Evolutionary conservation across 441 rosid species (phyloP), one percentile per base, ranked within the genome.

Genomic region (Daphne laureola): DNA sequence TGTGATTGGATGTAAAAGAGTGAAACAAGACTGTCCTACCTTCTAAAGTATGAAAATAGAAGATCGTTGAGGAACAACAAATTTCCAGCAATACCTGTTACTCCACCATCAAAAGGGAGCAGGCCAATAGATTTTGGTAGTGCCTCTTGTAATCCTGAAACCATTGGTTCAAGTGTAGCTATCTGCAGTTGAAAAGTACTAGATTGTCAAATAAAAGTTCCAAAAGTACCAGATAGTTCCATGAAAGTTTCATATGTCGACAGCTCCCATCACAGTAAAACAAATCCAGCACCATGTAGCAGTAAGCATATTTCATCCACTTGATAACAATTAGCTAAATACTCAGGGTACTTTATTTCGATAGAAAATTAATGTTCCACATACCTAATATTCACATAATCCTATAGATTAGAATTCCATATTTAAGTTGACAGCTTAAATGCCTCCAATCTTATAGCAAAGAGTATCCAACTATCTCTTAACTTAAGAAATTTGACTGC

Each of bases 61-160:
- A 14, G 41, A 21, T 42, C 11, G 40, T 26, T 42, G 49, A 17
- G 13, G 27, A 26, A 54, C 49, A 42, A 48, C 25, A 18, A 14
- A 18, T 27, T 5, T 5, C 48, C 31, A 52, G 42, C 17, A 54
- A 3, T 70, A 94, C 99, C 99, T 77, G 96, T 61, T 40, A 94
- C 88, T 51, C 99, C 96, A 57, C 90, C 93, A 78, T 94, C 98
- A 49, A 87, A 94, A 67, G 95, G 90, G 58, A 94, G 98, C 70
- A 94, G 73, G 65, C 98, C 99, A 58, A 94, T 84, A 56, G 99
- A 87, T 76, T 88, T 94, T 4, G 99, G 98, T 65, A 94, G 71
- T 49, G 87, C 86, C 70, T 88, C 98, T 81, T 90, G 99, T 70
- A 94, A 70, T 40, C 98, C 99, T 12, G 73, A 64, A 65, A 90